A percentile compares a stretch with the other conserved stretches of the same genome.
phyloP scores from a whole-genome alignment of 169 alveolate species.

The Eimeria nieschulzi region DNA sequence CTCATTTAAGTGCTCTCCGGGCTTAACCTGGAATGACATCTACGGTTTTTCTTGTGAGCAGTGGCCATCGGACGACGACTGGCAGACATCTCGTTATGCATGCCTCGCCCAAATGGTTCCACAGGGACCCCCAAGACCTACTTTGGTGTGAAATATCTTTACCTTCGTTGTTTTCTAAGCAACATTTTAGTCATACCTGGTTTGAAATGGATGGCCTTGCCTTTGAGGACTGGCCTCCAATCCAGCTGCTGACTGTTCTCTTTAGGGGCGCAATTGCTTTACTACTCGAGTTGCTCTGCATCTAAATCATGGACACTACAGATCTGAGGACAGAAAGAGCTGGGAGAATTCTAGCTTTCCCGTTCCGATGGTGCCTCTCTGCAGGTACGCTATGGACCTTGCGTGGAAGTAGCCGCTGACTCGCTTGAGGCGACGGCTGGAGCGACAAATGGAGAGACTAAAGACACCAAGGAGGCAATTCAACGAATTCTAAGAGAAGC shows the following conservation, averaged over 20 bases:
- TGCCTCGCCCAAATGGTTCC: slow-evolving; percentile 23
- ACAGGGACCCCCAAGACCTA: slow-evolving; percentile 53
- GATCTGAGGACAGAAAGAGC: neutral
- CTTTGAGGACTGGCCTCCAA: neutral
- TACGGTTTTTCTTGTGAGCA: no score
- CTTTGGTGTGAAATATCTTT: neutral
- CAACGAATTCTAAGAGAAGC: slow-evolving; percentile 53
- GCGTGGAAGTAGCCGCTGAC: slow-evolving; percentile 35
- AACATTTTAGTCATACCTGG: neutral
- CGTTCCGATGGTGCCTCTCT: neutral
- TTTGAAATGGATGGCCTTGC: neutral
- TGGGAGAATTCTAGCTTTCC: neutral
- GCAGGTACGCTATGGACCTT: slow-evolving; percentile 66
- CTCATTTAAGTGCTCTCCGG: no score
- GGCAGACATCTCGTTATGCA: neutral
- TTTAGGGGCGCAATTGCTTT: neutral
- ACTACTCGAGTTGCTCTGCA: neutral
- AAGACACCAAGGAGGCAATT: slow-evolving; percentile 23
- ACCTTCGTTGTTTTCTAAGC: neutral
- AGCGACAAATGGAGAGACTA: neutral
- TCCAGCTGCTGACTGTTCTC: neutral
- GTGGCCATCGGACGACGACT: no score
- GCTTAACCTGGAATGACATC: no score
- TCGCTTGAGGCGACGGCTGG: slow-evolving; percentile 41
- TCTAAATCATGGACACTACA: neutral